Evolutionary conservation across 805 yeast species (phyloP), one percentile per base, ranked within the genome.

Genomic region (Scheffersomyces spartinae): DNA sequence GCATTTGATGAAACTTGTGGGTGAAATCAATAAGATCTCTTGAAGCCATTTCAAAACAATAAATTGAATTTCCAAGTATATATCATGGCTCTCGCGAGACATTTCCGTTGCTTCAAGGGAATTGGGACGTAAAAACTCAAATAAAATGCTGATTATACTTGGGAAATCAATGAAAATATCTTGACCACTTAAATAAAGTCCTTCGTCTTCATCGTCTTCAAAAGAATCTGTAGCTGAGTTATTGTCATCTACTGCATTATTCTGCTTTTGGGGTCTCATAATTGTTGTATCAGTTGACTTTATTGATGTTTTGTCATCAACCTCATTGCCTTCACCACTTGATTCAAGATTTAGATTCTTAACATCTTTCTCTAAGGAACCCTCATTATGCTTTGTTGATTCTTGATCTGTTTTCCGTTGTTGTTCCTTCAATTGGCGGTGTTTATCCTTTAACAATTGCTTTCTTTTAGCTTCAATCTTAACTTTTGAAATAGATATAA

Each of bases 21-120:
- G 88, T 0, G 88, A 73, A 10, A 81, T 71, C 9, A 68, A 71
- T 14, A 91, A 52, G 17, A 91, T 58, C 10, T 74, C 74, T 28
- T 71, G 74, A 9, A 91, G 53, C 98, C 98, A 91, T 24, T 73
- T 71, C 25, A 88, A 57, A 0, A 83, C 83, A 3, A 80, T 81
- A 17, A 75, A 49, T 47, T 83, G 93, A 23, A 86, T 80, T 38
- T 82, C 82, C 28, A 51, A 34, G 21, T 43, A 45, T 4, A 55
- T 42, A 15, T 59, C 65, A 29, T 56, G 64, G 15, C 47, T 43
- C 26, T 60, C 65, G 12, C 39, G 48, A 2, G 51, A 32, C 14
- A 52, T 39, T 9, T 36, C 37, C 10, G 26, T 31, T 14, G 23
- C 38, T 9, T 35, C 45, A 22, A 68, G 71, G 32, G 74, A 84